phyloP scores from a whole-genome alignment of 2,329 filamentous ascomycete species.

The Graphilbum fragrans region DNA sequence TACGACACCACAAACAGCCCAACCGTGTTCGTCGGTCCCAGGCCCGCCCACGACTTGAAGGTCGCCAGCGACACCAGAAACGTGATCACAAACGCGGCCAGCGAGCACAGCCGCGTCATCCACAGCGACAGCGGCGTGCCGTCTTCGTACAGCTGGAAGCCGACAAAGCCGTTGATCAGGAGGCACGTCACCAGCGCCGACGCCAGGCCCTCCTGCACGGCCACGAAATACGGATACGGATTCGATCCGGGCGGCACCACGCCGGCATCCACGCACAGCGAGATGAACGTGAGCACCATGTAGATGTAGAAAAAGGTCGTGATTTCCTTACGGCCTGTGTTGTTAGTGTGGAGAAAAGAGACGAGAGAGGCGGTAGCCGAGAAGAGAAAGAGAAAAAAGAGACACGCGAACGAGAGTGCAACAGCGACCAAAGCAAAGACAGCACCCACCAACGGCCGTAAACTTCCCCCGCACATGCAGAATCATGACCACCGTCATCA shows the following conservation, averaged over 20 bases:
- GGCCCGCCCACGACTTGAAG: conserved; percentile 82
- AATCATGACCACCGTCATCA: conserved; percentile 96
- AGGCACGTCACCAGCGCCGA: conserved; percentile 82
- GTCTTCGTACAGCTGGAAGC: conserved; percentile 96
- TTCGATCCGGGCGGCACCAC: conserved; percentile 73
- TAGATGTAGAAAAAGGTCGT: conserved; percentile 96
- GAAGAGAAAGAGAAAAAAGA: not conserved
- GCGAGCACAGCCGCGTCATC: conserved; percentile 70
- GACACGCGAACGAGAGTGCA: too few species aligned
- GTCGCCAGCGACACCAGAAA: conserved; percentile 83
- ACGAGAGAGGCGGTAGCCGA: not conserved
- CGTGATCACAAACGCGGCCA: conserved; percentile 72
- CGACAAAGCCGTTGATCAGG: conserved; percentile 94
- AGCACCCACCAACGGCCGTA: conserved; percentile 74
- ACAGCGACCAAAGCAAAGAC: not conserved
- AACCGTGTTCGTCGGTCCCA: conserved; percentile 74
- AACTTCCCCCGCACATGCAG: conserved; percentile 95
- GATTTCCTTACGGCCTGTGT: conserved; percentile 49
- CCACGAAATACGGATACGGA: conserved; percentile 84
- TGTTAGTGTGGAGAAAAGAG: not conserved
- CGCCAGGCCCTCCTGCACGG: conserved; percentile 70
- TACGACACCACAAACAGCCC: conserved; percentile 89
- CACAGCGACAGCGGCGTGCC: conserved; percentile 88
- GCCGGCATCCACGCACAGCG: conserved; percentile 82
- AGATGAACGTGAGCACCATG: conserved; percentile 78